Evolutionary conservation across 2,329 filamentous ascomycete genomes (phyloP), one percentile per base, ranked within the genome.

Genomic region (Cercospora sojina): DNA sequence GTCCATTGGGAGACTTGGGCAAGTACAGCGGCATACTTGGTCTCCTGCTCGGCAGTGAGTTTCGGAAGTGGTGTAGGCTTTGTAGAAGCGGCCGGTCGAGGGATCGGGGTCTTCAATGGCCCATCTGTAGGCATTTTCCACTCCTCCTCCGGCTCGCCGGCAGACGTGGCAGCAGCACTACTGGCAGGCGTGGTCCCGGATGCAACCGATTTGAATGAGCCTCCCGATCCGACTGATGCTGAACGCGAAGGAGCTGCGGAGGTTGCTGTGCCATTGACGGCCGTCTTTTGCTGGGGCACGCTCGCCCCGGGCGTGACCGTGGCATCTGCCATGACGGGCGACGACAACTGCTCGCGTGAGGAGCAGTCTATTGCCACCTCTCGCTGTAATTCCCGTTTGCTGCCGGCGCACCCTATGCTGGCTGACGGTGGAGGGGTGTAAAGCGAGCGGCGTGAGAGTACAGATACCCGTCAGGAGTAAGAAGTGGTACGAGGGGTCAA

Each of bases 1-100:
- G 85, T 87, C 90, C 93, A 96, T 73, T 82, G 81, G 70, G 86
- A 88, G 53, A 88, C 92, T 62, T 86, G 85, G 56, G 86, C 83
- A 55, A 98, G 86, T 59, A 98, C 84, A 70, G 87, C 82, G 51
- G 89, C 86, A 81, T 97, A 98, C 81, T 97, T 97, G 71, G 84
- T 78, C 76, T 91, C 81, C 80, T 98, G 91, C 38, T 96, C 92
- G 9, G 86, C 76, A 10, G 89, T 93, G 73, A 97, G 86, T 65
- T 84, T 78, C 5, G 86, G 79, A 9, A 84, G 83, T 5, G 86
- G 51, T 31, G 76, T 12, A 2, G 90, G 87, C 65, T 85, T 86
- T 76, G 85, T 85, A 38, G 81, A 80, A 1, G 89, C 80, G 13
- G 74, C 61, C 13, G 76, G 75, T 23, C 67, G 62, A 9, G 74